A percentile compares a stretch with the other conserved stretches of the same genome.
These are phyloP conservation scores for Austroboletus eburneus DNA, from an alignment of 768 basidiomycete genomes.

Conservation along the genomic window DNA sequence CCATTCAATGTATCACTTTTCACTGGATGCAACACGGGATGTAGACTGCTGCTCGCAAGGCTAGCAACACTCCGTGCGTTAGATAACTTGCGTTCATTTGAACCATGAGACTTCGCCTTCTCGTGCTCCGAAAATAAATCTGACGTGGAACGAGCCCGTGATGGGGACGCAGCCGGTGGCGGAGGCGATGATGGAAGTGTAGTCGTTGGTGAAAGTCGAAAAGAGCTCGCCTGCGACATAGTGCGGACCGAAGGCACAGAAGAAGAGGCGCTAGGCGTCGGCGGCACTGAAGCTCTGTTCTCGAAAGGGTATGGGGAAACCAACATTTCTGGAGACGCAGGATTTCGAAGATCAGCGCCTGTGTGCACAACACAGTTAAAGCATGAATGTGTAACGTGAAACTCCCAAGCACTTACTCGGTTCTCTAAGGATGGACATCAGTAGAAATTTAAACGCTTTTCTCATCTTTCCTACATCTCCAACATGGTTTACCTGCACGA, in stretches of 20 bases:
- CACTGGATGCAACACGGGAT: constrained; percentile 9
- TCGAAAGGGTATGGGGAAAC: constrained; percentile 54
- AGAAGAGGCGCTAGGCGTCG: constrained; percentile 50
- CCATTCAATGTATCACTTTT: constrained; percentile 15
- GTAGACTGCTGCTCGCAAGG: constrained; percentile 19
- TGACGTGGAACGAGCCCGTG: constrained; percentile 52
- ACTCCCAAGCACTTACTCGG: constrained; percentile 28
- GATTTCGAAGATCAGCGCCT: constrained; percentile 55
- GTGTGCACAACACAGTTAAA: constrained; percentile 19
- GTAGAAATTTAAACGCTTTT: constrained; percentile 67
- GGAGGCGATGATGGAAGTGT: constrained; percentile 36
- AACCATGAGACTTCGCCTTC: constrained; percentile 27
- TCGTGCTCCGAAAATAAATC: constrained; percentile 46
- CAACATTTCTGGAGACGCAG: constrained; percentile 64
- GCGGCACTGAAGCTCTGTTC: constrained; percentile 40
- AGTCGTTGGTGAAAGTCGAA: constrained; percentile 30
- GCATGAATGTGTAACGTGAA: not conserved
- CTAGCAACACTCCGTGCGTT: constrained; percentile 28
- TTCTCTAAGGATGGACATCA: constrained; percentile 58
- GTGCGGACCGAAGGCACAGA: constrained; percentile 33
- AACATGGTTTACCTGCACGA: constrained; percentile 66
- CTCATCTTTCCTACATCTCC: constrained; percentile 68
- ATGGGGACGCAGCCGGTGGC: constrained; percentile 43
- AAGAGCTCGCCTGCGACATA: constrained; percentile 28
- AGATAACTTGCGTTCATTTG: constrained; percentile 28